Base-by-base conservation (phyloP, 176 grass and related monocot genomes). In the Musa itinerans region DNA sequence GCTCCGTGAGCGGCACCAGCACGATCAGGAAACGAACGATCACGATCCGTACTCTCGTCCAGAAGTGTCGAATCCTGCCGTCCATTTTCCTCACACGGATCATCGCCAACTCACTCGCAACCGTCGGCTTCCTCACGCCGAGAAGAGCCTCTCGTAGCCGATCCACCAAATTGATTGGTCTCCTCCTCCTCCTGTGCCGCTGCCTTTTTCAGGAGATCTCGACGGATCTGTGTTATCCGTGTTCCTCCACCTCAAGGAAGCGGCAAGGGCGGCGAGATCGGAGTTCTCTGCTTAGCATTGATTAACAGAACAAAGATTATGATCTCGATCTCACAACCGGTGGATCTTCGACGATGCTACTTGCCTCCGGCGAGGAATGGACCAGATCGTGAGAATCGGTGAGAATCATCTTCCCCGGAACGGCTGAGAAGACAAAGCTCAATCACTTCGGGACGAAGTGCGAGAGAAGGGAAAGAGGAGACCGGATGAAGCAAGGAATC, bases 131-230 rank as follows among this genome's bases (percentile, higher is more conserved):
- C 19, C 34, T 43, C 11, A 65, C 23, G 48, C 66, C 75, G 75
- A 63, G n/a, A 48, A 77, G 75, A 77, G 75, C 21, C 50, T 65
- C 61, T 20, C 54, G 15, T 11, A 56, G 17, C 14, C 73, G 73
- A 75, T 75, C 73, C 17, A 19, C 54, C 54, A n/a, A 24, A 29
- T 29, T 3, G 2, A 4, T 29, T 29, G 29, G 29, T 29, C 29
- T 29, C 29, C 29, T 29, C 29, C 15, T 13, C 54, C 19, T 58
- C 52, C 29, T 26, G 11, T 10, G 23, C 53, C 15, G 15, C 27
- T 25, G 24, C 62, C 56, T 64, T 52, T 20, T 3, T n/a, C 11
- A 9, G 16, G 50, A 3, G 10, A 16, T 15, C 19, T 77, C 29
- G 48, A 12, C 43, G 49, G 59, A 19, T 67, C 22, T 62, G 20